Percentiles rank a stretch among this genome's conserved stretches.
Evolutionary conservation across 169 alveolate species (phyloP).

Genomic region (Eimeria necatrix): DNA sequence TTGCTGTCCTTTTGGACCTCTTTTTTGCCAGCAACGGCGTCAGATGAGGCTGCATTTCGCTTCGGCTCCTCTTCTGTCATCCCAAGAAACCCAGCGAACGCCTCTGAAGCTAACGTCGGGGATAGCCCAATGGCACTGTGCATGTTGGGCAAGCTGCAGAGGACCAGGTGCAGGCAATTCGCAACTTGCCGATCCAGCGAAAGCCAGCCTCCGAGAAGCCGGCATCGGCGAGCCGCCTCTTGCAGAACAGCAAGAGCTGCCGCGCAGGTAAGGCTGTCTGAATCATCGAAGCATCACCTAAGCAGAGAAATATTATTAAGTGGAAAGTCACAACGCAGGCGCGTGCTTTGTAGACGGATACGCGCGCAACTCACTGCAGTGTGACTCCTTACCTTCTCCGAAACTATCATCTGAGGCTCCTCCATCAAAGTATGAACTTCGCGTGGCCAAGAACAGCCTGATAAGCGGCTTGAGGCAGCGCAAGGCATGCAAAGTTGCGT

Average conservation of each 20-base stretch:
- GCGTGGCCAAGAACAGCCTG: neutral
- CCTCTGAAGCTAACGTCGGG: neutral
- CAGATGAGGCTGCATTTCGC: too few species aligned
- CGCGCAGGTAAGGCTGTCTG: constrained; percentile 25
- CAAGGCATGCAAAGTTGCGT: neutral
- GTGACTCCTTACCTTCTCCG: neutral
- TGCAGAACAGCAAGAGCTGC: constrained; percentile 3
- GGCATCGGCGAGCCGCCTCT: constrained; percentile 23
- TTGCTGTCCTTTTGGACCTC: neutral
- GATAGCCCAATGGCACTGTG: neutral
- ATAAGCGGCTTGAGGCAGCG: constrained; percentile 24
- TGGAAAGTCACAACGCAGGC: too few species aligned
- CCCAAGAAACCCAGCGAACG: constrained; percentile 17
- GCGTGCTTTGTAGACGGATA: neutral
- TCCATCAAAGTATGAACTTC: neutral
- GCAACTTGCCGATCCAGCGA: neutral
- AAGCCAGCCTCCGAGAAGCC: neutral
- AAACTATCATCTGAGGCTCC: neutral
- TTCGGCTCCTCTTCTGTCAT: neutral
- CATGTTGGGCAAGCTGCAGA: constrained; percentile 2
- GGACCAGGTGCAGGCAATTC: constrained; percentile 45
- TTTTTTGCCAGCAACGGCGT: neutral
- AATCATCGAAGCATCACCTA: neutral
- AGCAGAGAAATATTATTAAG: too few species aligned
- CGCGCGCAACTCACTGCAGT: neutral